These are phyloP conservation scores for Eucalyptus dawsonii DNA, from an alignment of 345 rosid genomes.

Conservation along the genomic window DNA sequence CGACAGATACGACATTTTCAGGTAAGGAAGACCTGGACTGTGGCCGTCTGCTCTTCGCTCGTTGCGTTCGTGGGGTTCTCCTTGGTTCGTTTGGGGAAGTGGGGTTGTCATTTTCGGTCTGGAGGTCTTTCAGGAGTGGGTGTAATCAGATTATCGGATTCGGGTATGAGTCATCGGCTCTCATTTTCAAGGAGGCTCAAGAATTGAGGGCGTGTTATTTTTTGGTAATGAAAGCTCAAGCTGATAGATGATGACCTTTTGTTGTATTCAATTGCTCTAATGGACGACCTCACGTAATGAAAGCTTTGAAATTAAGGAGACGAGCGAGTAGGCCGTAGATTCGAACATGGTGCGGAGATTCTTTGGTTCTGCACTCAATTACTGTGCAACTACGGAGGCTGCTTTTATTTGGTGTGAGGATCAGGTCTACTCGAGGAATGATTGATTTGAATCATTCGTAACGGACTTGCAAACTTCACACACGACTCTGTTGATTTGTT, in stretches of 20 bases:
- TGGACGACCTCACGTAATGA: neutral
- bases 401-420: neutral
- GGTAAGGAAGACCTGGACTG: constrained; percentile 4
- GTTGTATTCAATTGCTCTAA: neutral
- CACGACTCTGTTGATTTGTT: accelerated
- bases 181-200: neutral
- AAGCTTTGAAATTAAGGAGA: neutral
- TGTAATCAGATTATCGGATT: neutral
- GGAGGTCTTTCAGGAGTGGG: neutral
- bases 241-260: neutral
- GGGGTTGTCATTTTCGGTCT: neutral
- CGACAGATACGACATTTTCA: constrained; percentile 70
- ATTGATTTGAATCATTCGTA: neutral
- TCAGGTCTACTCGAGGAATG: neutral
- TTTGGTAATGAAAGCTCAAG: neutral
- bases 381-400: neutral
- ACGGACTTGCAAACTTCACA: neutral
- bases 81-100: neutral
- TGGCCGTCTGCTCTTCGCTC: neutral
- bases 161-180: neutral
- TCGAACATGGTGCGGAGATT: neutral
- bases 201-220: neutral
- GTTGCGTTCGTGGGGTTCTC: neutral
- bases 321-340: neutral
- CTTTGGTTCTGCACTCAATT: neutral